Evolutionary conservation across 345 rosid genomes (phyloP).

Genomic region (Arabidopsis arenosa): DNA sequence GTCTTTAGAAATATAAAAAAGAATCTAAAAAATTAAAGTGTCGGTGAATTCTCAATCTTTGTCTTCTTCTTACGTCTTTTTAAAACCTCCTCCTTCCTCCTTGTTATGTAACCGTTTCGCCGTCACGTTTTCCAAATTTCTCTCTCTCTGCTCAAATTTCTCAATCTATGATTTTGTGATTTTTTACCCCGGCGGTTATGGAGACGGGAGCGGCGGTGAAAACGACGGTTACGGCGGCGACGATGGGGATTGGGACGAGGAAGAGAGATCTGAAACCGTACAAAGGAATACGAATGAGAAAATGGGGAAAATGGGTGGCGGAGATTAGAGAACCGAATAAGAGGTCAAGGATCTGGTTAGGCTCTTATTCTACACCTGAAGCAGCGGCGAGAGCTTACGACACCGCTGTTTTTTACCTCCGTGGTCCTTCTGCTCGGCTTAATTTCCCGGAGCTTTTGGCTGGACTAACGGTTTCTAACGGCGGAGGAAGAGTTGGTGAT

Average conservation of each 20-base stretch:
- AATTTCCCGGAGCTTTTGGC: conserved; percentile 82
- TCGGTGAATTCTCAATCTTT: conserved; percentile 39
- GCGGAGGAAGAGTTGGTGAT: conserved; percentile 44
- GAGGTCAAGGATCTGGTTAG: conserved; percentile 95
- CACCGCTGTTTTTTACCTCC: conserved; percentile 83
- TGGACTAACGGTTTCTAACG: conserved; percentile 34
- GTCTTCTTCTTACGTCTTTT: conserved; percentile 31
- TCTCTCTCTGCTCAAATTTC: not conserved
- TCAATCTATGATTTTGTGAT: conserved; percentile 1
- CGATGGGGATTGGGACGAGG: conserved; percentile 44
- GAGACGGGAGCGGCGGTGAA: conserved; percentile 48
- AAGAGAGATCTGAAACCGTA: conserved; percentile 59
- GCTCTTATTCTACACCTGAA: conserved; percentile 87
- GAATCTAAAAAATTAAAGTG: conserved; percentile 7
- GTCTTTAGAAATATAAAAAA: not conserved
- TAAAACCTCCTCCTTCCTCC: not conserved
- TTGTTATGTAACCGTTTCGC: conserved; percentile 31
- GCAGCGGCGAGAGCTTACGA: conserved; percentile 99
- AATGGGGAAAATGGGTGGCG: conserved; percentile 99
- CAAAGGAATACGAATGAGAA: conserved; percentile 98
- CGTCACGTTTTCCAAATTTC: not conserved
- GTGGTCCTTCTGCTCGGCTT: conserved; percentile 93
- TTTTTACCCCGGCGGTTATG: conserved; percentile 22
- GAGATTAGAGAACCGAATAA: conserved; percentile 97
- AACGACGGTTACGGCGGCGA: conserved; percentile 29